Conservation (phyloP, 257 asterid species). For the Cinchona pubescens region DNA sequence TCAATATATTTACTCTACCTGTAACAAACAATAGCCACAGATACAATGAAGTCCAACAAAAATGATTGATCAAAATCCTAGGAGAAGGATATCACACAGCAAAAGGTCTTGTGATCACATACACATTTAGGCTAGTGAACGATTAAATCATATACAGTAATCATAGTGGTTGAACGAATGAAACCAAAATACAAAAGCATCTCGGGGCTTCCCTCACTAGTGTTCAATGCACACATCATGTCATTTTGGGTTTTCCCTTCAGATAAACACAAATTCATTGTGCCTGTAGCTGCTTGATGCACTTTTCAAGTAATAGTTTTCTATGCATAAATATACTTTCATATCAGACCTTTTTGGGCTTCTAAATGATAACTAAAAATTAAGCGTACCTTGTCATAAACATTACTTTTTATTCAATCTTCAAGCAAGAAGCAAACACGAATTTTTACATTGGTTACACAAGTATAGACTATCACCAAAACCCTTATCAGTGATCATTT, state of each 20-base stretch:
- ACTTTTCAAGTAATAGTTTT: too few species aligned
- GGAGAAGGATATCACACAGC: neutral
- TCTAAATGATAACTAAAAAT: too few species aligned
- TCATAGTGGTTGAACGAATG: neutral
- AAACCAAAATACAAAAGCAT: neutral
- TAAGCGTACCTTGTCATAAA: too few species aligned
- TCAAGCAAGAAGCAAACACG: too few species aligned
- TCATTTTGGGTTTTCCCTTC: neutral
- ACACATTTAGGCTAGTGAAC: neutral
- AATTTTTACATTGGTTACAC: too few species aligned
- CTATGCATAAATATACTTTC: too few species aligned
- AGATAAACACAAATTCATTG: neutral
- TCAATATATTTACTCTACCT: constrained; percentile 64
- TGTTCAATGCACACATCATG: neutral
- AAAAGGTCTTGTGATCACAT: neutral
- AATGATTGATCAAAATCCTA: neutral
- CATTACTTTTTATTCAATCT: too few species aligned
- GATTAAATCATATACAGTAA: neutral
- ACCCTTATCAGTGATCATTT: too few species aligned
- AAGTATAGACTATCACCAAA: too few species aligned
- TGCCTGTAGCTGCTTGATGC: neutral
- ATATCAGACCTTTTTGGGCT: too few species aligned
- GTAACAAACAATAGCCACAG: constrained; percentile 16
- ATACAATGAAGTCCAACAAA: neutral
- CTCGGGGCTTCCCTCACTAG: neutral